Base-by-base conservation (phyloP, 2,329 filamentous ascomycete genomes). In the Neodidymelliopsis sp. region DNA sequence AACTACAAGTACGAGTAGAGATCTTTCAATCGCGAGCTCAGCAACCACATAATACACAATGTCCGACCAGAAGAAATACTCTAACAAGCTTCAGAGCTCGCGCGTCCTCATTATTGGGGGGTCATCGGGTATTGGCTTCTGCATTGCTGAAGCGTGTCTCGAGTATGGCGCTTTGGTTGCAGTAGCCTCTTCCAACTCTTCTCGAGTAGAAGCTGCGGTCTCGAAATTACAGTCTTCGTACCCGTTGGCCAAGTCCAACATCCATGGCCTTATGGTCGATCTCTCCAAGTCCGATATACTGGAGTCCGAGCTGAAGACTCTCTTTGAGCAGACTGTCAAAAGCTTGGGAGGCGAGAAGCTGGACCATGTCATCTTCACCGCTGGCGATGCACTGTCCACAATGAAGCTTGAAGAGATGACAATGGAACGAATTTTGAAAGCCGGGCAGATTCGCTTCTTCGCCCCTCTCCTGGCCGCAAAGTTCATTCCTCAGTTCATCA, bases 51-150 rank as follows among this genome's bases (percentile, higher is more conserved):
- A 4, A 13, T 13, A 11, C 31, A 58, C 15, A 13, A 67, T 67
- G 62, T 33, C 72, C 11, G 75, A 78, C 57, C 69, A 75, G 59
- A 66, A 58, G 44, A 77, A 77, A 57, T 78, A 77, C 59, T 71
- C 67, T 44, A 77, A 78, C 56, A 82, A 81, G 62, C 77, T 83
- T 23, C 53, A 68, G 9, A 68, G 65, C 55, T 65, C 71, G 20
- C 76, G 74, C 52, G 69, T 86, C 58, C 79, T 89, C 29, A 71
- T 89, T 62, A 77, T 88, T 35, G 86, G 86, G 33, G 86, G 84
- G 29, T 81, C 82, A 2, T 79, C 81, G 12, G 86, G 86, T 40
- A 84, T 89, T 29, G 86, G 85, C 23, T 83, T 79, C 55, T 78
- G 74, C 44, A 81, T 85, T 9, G 84, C 85, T 40, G 80, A 86